phyloP scores from a whole-genome alignment of 2,329 filamentous ascomycete genomes.

The Arthrinium phaeospermum region DNA sequence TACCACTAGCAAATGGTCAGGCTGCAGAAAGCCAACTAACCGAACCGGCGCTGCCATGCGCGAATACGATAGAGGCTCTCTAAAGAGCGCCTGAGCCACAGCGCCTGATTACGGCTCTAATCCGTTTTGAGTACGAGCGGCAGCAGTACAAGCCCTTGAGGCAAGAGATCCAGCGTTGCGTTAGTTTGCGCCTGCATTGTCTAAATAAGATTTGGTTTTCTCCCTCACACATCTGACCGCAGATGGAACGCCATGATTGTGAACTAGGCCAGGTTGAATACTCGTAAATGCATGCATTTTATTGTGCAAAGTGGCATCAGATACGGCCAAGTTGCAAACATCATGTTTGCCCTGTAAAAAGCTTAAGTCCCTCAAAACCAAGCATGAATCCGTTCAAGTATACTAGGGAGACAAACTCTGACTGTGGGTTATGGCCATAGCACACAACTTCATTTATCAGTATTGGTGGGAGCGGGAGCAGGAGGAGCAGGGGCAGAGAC shows the following conservation, averaged over 20 bases:
- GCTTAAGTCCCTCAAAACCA: neutral
- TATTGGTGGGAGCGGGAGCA: neutral
- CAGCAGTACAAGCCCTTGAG: neutral
- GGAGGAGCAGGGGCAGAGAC: neutral
- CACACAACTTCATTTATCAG: neutral
- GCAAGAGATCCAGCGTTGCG: neutral
- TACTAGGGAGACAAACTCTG: neutral
- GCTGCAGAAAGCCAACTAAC: neutral
- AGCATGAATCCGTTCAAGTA: neutral
- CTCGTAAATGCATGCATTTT: neutral
- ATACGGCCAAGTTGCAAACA: too few relatives aligned
- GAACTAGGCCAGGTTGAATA: neutral
- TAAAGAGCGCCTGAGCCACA: neutral
- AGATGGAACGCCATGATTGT: too few relatives aligned
- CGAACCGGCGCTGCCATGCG: neutral
- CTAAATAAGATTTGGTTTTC: neutral
- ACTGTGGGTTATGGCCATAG: neutral
- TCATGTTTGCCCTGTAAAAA: neutral
- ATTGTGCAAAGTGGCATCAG: neutral
- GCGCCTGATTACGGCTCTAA: neutral
- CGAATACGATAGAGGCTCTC: neutral
- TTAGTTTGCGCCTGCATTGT: neutral
- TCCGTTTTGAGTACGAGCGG: neutral
- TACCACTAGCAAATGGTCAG: neutral
- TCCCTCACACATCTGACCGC: neutral